Percentiles rank a stretch among this genome's conserved stretches.
Evolutionary conservation across 495 filamentous ascomycete species (phyloP).

Genomic region (Tuber brumale): DNA sequence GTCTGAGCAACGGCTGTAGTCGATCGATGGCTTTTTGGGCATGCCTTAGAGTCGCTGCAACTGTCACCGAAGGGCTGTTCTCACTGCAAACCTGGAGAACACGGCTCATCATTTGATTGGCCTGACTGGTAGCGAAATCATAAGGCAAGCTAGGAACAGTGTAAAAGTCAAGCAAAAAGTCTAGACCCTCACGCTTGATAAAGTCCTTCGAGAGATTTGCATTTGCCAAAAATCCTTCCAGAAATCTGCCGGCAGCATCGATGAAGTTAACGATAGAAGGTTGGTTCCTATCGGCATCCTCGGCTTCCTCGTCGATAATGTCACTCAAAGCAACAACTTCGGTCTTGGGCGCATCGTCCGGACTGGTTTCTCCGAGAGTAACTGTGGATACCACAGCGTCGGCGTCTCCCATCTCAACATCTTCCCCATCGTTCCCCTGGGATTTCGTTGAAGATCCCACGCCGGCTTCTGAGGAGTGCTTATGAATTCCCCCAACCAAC

Average conservation of each 20-base stretch:
- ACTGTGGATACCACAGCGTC: constrained; percentile 38
- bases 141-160: constrained; percentile 69
- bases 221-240: constrained; percentile 72
- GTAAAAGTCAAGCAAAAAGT: constrained; percentile 75
- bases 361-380: constrained; percentile 23
- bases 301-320: constrained; percentile 45
- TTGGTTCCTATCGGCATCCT: constrained; percentile 34
- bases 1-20: constrained; percentile 58
- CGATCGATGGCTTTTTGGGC: constrained; percentile 61
- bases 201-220: constrained; percentile 65
- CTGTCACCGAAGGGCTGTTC: constrained; percentile 68
- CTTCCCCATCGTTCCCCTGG: constrained; percentile 46
- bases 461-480: constrained; percentile 3
- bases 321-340: constrained; percentile 45
- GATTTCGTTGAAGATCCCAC: constrained; percentile 42
- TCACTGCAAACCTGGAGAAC: constrained; percentile 78
- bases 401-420: constrained; percentile 56
- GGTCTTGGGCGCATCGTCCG: constrained; percentile 29
- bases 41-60: constrained; percentile 71
- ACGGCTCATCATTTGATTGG: constrained; percentile 59
- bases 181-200: constrained; percentile 69
- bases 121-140: constrained; percentile 62
- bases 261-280: constrained; percentile 62
- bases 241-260: constrained; percentile 64
- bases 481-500: constrained; percentile 23